A percentile compares a stretch with the other conserved stretches of the same genome.
Evolutionary conservation across 169 alveolate species (phyloP).

Genomic region (Plasmodium fragile): DNA sequence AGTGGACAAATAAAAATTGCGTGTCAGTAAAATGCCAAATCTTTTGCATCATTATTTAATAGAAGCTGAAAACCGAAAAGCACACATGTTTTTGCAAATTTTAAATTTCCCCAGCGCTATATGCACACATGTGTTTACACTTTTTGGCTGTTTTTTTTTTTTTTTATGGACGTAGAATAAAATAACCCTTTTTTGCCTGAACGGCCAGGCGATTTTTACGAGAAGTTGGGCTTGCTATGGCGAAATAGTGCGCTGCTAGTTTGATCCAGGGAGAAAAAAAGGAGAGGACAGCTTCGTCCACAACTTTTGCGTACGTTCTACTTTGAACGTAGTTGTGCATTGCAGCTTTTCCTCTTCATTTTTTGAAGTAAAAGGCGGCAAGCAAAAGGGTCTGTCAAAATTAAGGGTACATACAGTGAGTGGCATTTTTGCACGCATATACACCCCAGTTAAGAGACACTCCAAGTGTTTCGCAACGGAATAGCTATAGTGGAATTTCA

Average conservation of each 20-base stretch:
- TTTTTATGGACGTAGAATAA: neutral
- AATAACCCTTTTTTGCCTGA: neutral
- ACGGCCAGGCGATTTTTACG: neutral
- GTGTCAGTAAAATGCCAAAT: neutral
- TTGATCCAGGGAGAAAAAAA: neutral
- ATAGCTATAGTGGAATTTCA: neutral
- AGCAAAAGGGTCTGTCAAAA: neutral
- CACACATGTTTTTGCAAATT: neutral
- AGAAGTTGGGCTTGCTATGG: neutral
- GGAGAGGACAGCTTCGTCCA: constrained; percentile 1
- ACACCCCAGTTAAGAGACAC: neutral
- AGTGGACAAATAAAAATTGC: neutral
- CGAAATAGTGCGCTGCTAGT: neutral
- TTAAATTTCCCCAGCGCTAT: neutral
- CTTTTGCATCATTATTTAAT: neutral
- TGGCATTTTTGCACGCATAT: neutral
- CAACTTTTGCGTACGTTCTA: neutral
- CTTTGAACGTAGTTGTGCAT: neutral
- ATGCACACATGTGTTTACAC: neutral
- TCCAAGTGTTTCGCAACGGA: neutral
- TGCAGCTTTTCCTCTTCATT: neutral
- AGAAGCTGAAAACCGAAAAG: neutral
- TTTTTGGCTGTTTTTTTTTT: neutral
- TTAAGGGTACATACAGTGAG: neutral
- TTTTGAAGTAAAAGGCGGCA: neutral